Evolutionary conservation across 176 grass and related monocot genomes (phyloP).

Genomic region (Musa beccarii): DNA sequence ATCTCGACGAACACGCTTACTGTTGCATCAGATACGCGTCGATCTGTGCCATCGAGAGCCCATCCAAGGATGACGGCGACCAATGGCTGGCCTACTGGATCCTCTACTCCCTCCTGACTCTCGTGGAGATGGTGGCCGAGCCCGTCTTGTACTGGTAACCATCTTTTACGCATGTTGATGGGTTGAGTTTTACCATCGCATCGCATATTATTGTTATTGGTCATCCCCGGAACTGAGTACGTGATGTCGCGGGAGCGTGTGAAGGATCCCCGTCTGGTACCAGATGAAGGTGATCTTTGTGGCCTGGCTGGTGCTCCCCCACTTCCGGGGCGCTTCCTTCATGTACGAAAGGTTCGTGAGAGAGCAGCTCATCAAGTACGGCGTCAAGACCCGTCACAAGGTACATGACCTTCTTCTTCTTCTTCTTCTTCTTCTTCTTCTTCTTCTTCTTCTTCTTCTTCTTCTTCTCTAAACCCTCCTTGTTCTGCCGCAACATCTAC

Average conservation of each 20-base stretch:
- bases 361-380: constrained; percentile 54
- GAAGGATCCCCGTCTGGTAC: constrained; percentile 71
- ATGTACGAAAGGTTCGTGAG: constrained; percentile 76
- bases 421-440: too few relatives aligned
- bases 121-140: constrained; percentile 66
- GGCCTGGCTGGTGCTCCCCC: constrained; percentile 70
- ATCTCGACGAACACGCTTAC: too few relatives aligned
- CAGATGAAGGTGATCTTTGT: constrained; percentile 72
- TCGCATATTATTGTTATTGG: too few relatives aligned
- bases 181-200: too few relatives aligned
- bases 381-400: constrained; percentile 41
- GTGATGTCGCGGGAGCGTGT: too few relatives aligned
- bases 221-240: too few relatives aligned
- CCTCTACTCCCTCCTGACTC: constrained; percentile 68
- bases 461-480: too few relatives aligned
- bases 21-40: constrained; percentile 46
- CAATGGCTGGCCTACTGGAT: constrained; percentile 93
- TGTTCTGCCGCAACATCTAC: too few relatives aligned
- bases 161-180: background rate
- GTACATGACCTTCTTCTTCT: background rate
- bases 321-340: constrained; percentile 66
- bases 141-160: constrained; percentile 60
- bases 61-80: constrained; percentile 61
- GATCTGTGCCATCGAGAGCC: constrained; percentile 66
- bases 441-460: too few relatives aligned